Conservation (phyloP, 2,329 filamentous ascomycete species). For the Fusarium haematococcum region DNA sequence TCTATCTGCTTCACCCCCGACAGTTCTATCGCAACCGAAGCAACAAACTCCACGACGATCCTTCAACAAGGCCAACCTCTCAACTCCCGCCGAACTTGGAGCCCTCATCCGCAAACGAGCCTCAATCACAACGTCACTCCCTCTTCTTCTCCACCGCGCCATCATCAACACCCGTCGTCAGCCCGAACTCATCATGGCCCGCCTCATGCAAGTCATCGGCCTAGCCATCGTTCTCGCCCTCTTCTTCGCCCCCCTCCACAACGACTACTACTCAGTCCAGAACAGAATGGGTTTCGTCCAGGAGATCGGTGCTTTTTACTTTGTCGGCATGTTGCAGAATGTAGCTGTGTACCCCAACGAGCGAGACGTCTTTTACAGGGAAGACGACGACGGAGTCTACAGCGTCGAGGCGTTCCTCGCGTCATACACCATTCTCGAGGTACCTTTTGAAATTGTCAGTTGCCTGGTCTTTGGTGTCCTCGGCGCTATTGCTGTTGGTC, state of each 20-base stretch:
- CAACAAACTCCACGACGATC: constrained; percentile 52
- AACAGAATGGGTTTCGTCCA: constrained; percentile 80
- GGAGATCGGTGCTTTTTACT: constrained; percentile 77
- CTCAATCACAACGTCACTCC: constrained; percentile 71
- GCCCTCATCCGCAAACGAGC: constrained; percentile 73
- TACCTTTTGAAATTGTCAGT: constrained; percentile 77
- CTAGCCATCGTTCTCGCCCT: constrained; percentile 72
- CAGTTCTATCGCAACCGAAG: neutral
- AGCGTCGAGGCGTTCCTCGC: constrained; percentile 77
- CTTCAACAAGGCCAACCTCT: constrained; percentile 60
- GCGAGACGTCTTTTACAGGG: constrained; percentile 81
- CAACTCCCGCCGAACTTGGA: constrained; percentile 78
- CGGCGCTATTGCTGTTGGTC: constrained; percentile 71
- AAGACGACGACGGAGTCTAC: constrained; percentile 80
- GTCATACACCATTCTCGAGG: constrained; percentile 76
- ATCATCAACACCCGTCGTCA: constrained; percentile 77
- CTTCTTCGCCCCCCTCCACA: constrained; percentile 78
- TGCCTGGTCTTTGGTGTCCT: constrained; percentile 75
- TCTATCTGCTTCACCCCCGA: neutral
- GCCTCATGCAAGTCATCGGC: constrained; percentile 75
- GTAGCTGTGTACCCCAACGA: constrained; percentile 79
- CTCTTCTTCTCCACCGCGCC: constrained; percentile 75
- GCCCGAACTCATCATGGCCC: constrained; percentile 71
- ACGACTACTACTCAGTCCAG: constrained; percentile 77
- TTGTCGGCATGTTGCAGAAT: constrained; percentile 84